Evolutionary conservation across 1,139 yeast species (phyloP).

Genomic region (Geotrichum macrosporum): DNA sequence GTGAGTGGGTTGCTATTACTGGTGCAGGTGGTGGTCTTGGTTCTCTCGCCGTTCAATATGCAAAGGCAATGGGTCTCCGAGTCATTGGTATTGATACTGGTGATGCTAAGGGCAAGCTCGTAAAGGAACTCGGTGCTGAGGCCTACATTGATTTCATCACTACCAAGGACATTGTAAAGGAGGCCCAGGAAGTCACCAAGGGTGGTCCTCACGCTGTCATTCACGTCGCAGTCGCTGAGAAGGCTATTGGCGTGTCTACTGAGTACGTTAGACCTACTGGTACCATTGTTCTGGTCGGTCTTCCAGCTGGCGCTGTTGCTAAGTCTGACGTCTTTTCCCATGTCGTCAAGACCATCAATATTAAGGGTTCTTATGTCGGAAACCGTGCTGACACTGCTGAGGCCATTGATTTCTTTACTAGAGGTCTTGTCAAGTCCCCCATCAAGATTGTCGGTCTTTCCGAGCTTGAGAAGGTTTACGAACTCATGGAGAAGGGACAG

Average conservation of each 20-base stretch:
- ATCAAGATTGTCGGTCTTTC: slow-evolving; percentile 62
- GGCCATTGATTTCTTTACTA: slow-evolving; percentile 65
- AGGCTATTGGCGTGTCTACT: slow-evolving; percentile 65
- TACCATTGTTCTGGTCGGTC: slow-evolving; percentile 74
- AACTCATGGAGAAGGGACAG: slow-evolving; percentile 66
- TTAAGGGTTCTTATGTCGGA: slow-evolving; percentile 76
- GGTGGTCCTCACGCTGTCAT: slow-evolving; percentile 81
- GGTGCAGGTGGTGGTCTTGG: slow-evolving; percentile 90
- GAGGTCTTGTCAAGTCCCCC: slow-evolving; percentile 67
- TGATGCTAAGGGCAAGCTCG: slow-evolving; percentile 55
- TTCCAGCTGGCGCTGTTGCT: slow-evolving; percentile 68
- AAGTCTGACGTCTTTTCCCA: slow-evolving; percentile 59
- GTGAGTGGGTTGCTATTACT: slow-evolving; percentile 75
- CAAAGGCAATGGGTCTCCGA: slow-evolving; percentile 76
- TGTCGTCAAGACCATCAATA: slow-evolving; percentile 59
- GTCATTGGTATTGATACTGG: slow-evolving; percentile 76
- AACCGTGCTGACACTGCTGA: slow-evolving; percentile 76
- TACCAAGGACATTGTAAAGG: slow-evolving; percentile 48
- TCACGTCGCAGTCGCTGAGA: slow-evolving; percentile 74
- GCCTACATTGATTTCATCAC: slow-evolving; percentile 57
- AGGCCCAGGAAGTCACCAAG: slow-evolving; percentile 52
- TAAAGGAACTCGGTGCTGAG: slow-evolving; percentile 63
- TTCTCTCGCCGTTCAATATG: slow-evolving; percentile 74
- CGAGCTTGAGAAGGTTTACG: slow-evolving; percentile 56
- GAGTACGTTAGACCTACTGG: slow-evolving; percentile 70